A percentile compares a stretch with the other conserved stretches of the same genome.
Evolutionary conservation across 2,329 filamentous ascomycete species (phyloP).

Genomic region (Colletotrichum trifolii): DNA sequence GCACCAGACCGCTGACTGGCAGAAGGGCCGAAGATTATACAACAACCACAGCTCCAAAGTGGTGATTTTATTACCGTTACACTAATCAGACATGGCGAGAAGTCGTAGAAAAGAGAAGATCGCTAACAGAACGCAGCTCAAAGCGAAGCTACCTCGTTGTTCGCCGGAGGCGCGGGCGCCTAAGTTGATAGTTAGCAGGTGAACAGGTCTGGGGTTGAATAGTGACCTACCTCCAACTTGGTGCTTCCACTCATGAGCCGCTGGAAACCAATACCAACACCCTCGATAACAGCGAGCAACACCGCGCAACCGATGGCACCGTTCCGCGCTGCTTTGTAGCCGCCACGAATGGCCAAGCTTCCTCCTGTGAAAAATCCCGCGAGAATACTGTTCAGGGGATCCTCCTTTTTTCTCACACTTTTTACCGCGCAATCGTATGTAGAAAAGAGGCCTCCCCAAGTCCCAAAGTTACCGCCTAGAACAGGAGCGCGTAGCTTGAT

Average conservation of each 20-base stretch:
- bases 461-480: conserved; percentile 96
- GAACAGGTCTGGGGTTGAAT: too few relatives aligned
- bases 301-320: conserved; percentile 96
- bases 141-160: too few relatives aligned
- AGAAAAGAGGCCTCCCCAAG: conserved; percentile 86
- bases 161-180: too few relatives aligned
- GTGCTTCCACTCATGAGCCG: conserved; percentile 93
- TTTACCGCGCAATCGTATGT: conserved; percentile 96
- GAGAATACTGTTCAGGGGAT: conserved; percentile 90
- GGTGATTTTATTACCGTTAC: not conserved
- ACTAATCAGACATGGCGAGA: too few relatives aligned
- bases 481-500: conserved; percentile 98
- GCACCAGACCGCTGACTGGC: too few relatives aligned
- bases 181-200: too few relatives aligned
- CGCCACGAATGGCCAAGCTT: conserved; percentile 89
- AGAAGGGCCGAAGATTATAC: too few relatives aligned
- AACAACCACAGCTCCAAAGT: not conserved
- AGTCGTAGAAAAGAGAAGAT: too few relatives aligned
- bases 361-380: conserved; percentile 97
- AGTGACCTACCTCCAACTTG: conserved; percentile 74
- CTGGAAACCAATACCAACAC: conserved; percentile 94
- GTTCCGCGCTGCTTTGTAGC: conserved; percentile 87
- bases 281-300: conserved; percentile 83
- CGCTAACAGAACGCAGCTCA: too few relatives aligned
- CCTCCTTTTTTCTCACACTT: conserved; percentile 93